Conservation (phyloP, 805 yeast genomes). For the Candida sphagnicola region DNA sequence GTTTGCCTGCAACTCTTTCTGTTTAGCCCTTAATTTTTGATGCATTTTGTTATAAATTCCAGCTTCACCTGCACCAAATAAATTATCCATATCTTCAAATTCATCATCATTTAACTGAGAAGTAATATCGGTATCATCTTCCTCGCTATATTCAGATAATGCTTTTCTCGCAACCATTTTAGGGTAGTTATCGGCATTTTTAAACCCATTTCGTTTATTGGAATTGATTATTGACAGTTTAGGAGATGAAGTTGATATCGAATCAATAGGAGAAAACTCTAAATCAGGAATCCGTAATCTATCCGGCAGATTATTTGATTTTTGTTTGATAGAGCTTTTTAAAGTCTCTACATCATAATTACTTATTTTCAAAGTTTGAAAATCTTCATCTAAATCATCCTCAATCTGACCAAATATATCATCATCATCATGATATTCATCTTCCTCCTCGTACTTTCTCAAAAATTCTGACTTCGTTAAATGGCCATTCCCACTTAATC, state of each 20-base stretch:
- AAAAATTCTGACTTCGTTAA: slow-evolving; percentile 14
- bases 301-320: background rate
- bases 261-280: slow-evolving; percentile 15
- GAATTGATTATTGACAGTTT: slow-evolving; percentile 8
- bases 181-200: slow-evolving; percentile 4
- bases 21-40: slow-evolving; percentile 19
- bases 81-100: slow-evolving; percentile 33
- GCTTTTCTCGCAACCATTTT: slow-evolving; percentile 8
- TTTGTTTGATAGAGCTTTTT: background rate
- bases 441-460: slow-evolving; percentile 16
- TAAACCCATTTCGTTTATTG: slow-evolving; percentile 16
- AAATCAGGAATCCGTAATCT: slow-evolving; percentile 1
- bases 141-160: slow-evolving; percentile 35
- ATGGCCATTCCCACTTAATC: slow-evolving; percentile 4
- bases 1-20: slow-evolving; percentile 21
- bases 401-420: slow-evolving; percentile 26
- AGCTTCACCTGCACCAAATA: slow-evolving; percentile 34
- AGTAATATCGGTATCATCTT: slow-evolving; percentile 35
- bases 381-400: slow-evolving; percentile 18
- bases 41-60: slow-evolving; percentile 29
- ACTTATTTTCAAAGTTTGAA: slow-evolving; percentile 10
- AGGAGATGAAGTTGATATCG: slow-evolving; percentile 23
- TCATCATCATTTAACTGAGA: slow-evolving; percentile 36
- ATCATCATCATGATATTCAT: slow-evolving; percentile 13
- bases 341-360: background rate